Conservation (phyloP, 2,329 filamentous ascomycete species). For the Phyllosticta capitalensis region DNA sequence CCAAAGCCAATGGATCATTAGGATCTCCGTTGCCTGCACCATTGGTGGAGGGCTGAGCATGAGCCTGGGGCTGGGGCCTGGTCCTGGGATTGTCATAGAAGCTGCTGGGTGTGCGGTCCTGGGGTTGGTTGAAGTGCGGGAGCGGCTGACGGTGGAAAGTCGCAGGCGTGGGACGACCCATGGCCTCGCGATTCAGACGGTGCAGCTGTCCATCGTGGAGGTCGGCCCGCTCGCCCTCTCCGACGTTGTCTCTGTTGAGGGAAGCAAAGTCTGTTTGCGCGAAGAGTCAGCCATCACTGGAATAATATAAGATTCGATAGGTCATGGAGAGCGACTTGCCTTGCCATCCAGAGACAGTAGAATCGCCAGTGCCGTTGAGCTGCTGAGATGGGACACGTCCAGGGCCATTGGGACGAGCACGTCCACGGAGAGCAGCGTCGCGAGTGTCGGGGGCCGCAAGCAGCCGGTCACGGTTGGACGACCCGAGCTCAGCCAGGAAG, state of each 20-base stretch:
- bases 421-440: not conserved
- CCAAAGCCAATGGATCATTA: not conserved
- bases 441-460: not conserved
- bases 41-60: not conserved
- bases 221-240: not conserved
- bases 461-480: not conserved
- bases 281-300: not conserved
- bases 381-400: not conserved
- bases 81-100: not conserved
- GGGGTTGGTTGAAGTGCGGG: not conserved
- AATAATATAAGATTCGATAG: no score
- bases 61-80: not conserved
- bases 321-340: not conserved
- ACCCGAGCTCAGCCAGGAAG: slow-evolving; percentile 1
- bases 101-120: not conserved
- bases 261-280: not conserved
- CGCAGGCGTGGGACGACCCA: not conserved
- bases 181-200: slow-evolving; percentile 7
- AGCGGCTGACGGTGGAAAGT: not conserved
- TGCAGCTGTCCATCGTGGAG: slow-evolving; percentile 7
- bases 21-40: not conserved
- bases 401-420: not conserved
- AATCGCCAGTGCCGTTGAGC: not conserved
- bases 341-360: not conserved
- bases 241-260: not conserved